phyloP scores from a whole-genome alignment of 2,329 filamentous ascomycete genomes.

The Alternaria infectoria region DNA sequence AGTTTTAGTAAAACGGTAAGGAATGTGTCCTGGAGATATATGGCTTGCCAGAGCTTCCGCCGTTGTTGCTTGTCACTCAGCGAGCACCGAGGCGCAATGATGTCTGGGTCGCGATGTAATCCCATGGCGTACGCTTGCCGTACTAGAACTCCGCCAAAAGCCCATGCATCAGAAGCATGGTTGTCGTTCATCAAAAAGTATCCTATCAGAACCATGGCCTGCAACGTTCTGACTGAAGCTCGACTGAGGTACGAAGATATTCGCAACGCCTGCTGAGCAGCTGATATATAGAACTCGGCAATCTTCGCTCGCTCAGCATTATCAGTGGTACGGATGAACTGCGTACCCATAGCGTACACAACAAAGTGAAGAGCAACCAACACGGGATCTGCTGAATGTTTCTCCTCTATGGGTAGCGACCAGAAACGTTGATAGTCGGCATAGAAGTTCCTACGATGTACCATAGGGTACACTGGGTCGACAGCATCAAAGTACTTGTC shows the following conservation, averaged over 20 bases:
- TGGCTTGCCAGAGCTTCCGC: slow-evolving; percentile 81
- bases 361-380: slow-evolving; percentile 76
- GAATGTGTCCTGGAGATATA: slow-evolving; percentile 81
- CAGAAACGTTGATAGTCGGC: slow-evolving; percentile 81
- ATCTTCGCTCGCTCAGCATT: slow-evolving; percentile 72
- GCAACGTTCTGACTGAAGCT: slow-evolving; percentile 74
- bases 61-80: slow-evolving; percentile 78
- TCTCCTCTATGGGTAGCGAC: slow-evolving; percentile 65
- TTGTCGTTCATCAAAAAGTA: slow-evolving; percentile 89
- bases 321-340: slow-evolving; percentile 69
- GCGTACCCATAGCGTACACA: slow-evolving; percentile 78
- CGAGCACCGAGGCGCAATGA: slow-evolving; percentile 69
- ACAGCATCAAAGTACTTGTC: slow-evolving; percentile 65
- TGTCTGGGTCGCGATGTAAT: slow-evolving; percentile 78
- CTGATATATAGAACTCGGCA: slow-evolving; percentile 81
- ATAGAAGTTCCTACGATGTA: slow-evolving; percentile 76
- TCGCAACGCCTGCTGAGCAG: slow-evolving; percentile 76
- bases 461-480: slow-evolving; percentile 81
- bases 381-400: slow-evolving; percentile 67
- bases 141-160: slow-evolving; percentile 78
- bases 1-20: slow-evolving; percentile 78
- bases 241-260: slow-evolving; percentile 79
- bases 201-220: slow-evolving; percentile 81
- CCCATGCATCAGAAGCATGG: slow-evolving; percentile 82
- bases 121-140: slow-evolving; percentile 84